These are phyloP conservation scores for Cytospora paraplurivora DNA, from an alignment of 2,329 filamentous ascomycete species.

Conservation along the genomic window DNA sequence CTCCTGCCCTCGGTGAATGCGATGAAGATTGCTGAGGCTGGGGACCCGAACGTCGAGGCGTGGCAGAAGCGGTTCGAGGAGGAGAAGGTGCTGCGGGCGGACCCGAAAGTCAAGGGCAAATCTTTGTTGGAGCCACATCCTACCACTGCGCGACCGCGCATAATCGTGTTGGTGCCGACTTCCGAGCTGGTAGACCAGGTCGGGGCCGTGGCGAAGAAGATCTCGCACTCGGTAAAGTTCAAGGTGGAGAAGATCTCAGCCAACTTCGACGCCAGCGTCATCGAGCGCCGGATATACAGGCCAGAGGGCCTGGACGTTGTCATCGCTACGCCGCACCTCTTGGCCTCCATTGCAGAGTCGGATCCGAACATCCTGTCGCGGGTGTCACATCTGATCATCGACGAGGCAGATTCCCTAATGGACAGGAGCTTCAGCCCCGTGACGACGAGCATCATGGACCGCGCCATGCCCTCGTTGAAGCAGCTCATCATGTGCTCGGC, in stretches of 20 bases:
- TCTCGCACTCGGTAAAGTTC: constrained; percentile 86
- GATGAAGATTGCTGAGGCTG: constrained; percentile 73
- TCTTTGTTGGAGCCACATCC: constrained; percentile 70
- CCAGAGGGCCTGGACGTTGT: constrained; percentile 81
- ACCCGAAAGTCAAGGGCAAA: constrained; percentile 58
- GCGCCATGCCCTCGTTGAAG: constrained; percentile 75
- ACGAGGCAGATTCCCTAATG: constrained; percentile 94
- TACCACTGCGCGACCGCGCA: constrained; percentile 76
- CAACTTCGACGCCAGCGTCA: constrained; percentile 72
- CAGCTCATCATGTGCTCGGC: constrained; percentile 93
- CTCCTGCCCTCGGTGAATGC: constrained; percentile 82
- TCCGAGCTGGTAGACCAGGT: constrained; percentile 91
- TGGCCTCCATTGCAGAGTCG: constrained; percentile 82
- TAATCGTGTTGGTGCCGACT: constrained; percentile 86
- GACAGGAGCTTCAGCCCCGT: constrained; percentile 88
- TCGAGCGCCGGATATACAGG: constrained; percentile 82
- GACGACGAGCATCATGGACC: constrained; percentile 81
- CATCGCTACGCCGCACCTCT: constrained; percentile 84
- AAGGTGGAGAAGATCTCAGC: constrained; percentile 82
- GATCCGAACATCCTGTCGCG: constrained; percentile 93
- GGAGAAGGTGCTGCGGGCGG: constrained; percentile 58
- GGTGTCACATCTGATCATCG: constrained; percentile 84
- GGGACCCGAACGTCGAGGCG: constrained; percentile 59
- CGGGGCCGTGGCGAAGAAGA: constrained; percentile 73
- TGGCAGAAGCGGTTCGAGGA: constrained; percentile 58